phyloP scores from a whole-genome alignment of 495 filamentous ascomycete species.

The Patellaria atrata region DNA sequence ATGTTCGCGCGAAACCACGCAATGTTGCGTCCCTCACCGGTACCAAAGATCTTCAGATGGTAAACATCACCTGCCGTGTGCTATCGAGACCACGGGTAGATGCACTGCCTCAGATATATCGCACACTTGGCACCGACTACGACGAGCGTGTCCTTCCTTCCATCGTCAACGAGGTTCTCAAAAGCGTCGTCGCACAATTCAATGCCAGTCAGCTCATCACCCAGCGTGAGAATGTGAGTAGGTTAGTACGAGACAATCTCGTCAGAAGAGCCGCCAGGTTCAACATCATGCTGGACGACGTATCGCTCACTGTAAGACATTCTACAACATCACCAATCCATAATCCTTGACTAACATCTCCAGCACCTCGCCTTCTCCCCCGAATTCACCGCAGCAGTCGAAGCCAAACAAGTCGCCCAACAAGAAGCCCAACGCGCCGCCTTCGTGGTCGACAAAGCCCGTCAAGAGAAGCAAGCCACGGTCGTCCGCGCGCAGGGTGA shows the following conservation, averaged over 20 bases:
- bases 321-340: constrained; percentile 1
- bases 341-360: constrained; percentile 13
- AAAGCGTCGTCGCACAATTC: constrained; percentile 98
- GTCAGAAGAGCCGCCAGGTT: constrained; percentile 86
- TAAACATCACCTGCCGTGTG: constrained; percentile 99
- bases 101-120: constrained; percentile 88
- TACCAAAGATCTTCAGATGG: constrained; percentile 99
- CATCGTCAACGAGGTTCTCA: constrained; percentile 96
- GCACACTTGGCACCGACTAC: constrained; percentile 89
- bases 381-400: constrained; percentile 96
- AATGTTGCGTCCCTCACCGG: constrained; percentile 95
- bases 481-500: constrained; percentile 98
- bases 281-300: constrained; percentile 95
- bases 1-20: constrained; percentile 92
- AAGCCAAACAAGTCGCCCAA: constrained; percentile 97
- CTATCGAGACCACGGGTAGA: constrained; percentile 79
- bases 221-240: constrained; percentile 89
- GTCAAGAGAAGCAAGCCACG: constrained; percentile 98
- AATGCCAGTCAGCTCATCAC: constrained; percentile 97
- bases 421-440: constrained; percentile 96
- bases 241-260: constrained; percentile 83
- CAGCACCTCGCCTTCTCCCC: constrained; percentile 98
- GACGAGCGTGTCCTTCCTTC: constrained; percentile 93
- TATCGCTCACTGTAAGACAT: constrained; percentile 73
- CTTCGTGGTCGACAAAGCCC: constrained; percentile 96